Conservation (phyloP, 2,329 filamentous ascomycete species). For the Zelopaecilomyces penicillatus region DNA sequence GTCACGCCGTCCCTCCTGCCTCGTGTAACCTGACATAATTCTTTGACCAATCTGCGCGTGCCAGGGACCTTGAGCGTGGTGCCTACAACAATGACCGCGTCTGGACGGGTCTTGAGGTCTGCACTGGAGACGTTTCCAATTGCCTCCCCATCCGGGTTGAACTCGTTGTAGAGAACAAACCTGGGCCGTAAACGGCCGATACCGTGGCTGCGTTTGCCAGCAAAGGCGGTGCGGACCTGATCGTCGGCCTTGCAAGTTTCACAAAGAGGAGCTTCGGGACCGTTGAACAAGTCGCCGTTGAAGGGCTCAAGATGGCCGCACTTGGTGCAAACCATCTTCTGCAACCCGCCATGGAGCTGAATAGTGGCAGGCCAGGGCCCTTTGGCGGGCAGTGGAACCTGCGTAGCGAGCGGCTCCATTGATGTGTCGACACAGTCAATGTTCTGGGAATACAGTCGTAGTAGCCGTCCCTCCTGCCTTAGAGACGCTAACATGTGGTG, state of each 20-base stretch:
- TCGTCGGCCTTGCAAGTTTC: constrained; percentile 66
- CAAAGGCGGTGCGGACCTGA: constrained; percentile 61
- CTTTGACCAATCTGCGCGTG: constrained; percentile 78
- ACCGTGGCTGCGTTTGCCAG: constrained; percentile 85
- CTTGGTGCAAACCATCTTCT: constrained; percentile 96
- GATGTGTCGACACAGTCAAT: constrained; percentile 91
- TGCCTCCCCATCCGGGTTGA: constrained; percentile 91
- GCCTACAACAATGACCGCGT: constrained; percentile 89
- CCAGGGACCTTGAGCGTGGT: constrained; percentile 94
- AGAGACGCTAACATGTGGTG: constrained; percentile 90
- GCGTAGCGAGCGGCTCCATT: constrained; percentile 69
- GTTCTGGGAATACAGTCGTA: constrained; percentile 93
- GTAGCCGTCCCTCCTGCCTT: constrained; percentile 73
- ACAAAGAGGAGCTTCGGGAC: constrained; percentile 76
- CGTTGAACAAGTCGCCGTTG: constrained; percentile 70
- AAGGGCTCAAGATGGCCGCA: constrained; percentile 72
- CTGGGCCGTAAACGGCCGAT: constrained; percentile 82
- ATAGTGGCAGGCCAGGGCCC: constrained; percentile 90
- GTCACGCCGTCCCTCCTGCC: constrained; percentile 75
- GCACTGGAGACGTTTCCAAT: constrained; percentile 86
- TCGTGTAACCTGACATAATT: constrained; percentile 82
- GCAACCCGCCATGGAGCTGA: constrained; percentile 85
- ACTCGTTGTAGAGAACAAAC: constrained; percentile 96
- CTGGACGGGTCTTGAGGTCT: constrained; percentile 76
- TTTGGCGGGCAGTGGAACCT: constrained; percentile 71